Base-by-base conservation (phyloP, 495 filamentous ascomycete genomes). In the Gamarada debralockiae region DNA sequence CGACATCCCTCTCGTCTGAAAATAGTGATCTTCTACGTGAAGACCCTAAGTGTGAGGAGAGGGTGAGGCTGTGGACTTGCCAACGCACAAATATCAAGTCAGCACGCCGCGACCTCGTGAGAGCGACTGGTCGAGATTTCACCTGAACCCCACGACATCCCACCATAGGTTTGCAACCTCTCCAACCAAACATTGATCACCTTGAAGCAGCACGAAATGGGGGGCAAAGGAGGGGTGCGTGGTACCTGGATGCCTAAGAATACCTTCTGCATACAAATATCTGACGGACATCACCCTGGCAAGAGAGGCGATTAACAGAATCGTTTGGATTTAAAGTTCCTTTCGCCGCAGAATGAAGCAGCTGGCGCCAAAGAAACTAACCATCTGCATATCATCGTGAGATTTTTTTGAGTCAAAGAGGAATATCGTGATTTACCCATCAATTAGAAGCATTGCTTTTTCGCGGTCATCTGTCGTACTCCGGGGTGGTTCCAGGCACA, bases 161-260 rank as follows among this genome's bases (percentile, higher is more conserved):
- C 27, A 44, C 40, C 29, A 43, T 15, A 20, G 1, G 10, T 4
- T 29, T 29, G 27, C 27, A 29, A 10, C 27, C 27, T 29, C 27
- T 29, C 5, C 10, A 10, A 10, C 27, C 27, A 29, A 29, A 10
- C 10, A 29, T n/a, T 39, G 36, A 15, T 15, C 17, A 29, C 27
- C 27, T 29, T 29, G 34, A 17, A 36, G 17, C 22, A 27, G 38
- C 20, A 25, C 25, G 40, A 38, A 17, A 44, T 34, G 51, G 45
- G 51, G 51, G 51, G 51, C 42, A 23, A 36, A 18, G 18, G 29
- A 27, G 31, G 40, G 15, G 14, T 17, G 37, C 48, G 48, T 36
- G 39, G 50, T 52, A 52, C 50, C 39, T 47, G 51, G 50, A 53
- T 53, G 42, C 33, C 42, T 53, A 39, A 39, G 36, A 39, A 39